Conservation (phyloP, 2,329 filamentous ascomycete species). For the Epichloe bromicola region DNA sequence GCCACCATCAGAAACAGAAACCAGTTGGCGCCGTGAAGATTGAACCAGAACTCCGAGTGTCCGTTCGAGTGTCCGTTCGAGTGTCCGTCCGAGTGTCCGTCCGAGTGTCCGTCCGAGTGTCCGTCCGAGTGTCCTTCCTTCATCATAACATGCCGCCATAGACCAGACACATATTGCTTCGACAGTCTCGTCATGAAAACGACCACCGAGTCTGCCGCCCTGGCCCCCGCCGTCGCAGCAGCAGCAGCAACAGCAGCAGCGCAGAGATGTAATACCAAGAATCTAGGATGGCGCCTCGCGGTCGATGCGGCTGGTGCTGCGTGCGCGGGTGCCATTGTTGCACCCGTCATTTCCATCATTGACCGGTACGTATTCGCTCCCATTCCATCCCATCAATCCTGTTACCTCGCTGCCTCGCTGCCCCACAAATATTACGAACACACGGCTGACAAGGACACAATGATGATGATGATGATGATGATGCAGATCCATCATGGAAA, state of each 20-base stretch:
- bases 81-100: no score
- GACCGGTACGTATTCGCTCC: constrained; percentile 51
- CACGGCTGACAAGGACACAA: no score
- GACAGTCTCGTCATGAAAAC: not conserved
- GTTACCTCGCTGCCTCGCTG: no score
- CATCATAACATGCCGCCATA: not conserved
- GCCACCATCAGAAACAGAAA: not conserved
- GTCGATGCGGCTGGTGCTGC: constrained; percentile 58
- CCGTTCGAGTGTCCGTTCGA: no score
- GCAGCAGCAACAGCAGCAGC: not conserved
- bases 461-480: not conserved
- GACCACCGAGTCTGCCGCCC: not conserved
- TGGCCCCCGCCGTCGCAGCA: not conserved
- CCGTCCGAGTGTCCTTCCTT: no score
- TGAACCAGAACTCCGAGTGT: no score
- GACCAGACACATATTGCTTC: no score
- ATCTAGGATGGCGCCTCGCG: constrained; percentile 51
- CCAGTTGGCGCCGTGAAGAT: no score
- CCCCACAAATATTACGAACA: no score
- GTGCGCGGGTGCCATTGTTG: constrained; percentile 61
- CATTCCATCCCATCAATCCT: not conserved
- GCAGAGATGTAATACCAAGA: constrained; percentile 58
- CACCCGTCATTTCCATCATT: constrained; percentile 76
- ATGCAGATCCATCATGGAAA: constrained; percentile 62
- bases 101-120: no score